Evolutionary conservation across 2,329 filamentous ascomycete species (phyloP).

Genomic region (Fusarium duplospermum): DNA sequence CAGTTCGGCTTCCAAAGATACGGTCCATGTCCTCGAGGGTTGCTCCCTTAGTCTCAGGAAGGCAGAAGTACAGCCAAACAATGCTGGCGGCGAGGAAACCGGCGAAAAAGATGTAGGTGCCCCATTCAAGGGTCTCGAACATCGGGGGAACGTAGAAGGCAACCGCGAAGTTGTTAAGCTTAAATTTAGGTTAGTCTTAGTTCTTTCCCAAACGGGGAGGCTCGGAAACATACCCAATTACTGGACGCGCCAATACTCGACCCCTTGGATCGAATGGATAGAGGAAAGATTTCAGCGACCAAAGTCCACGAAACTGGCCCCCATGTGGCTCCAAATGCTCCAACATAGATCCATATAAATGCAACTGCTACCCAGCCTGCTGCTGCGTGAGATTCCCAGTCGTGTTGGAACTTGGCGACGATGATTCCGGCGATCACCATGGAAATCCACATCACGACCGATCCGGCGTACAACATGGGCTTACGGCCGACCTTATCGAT

Average conservation of each 20-base stretch:
- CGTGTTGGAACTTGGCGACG: constrained; percentile 33
- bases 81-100: constrained; percentile 59
- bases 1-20: constrained; percentile 58
- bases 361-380: constrained; percentile 55
- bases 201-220: too few species aligned
- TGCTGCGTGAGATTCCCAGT: constrained; percentile 46
- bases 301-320: constrained; percentile 62
- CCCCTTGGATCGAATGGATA: constrained; percentile 58
- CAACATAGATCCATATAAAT: constrained; percentile 62
- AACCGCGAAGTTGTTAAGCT: constrained; percentile 59
- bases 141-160: constrained; percentile 59
- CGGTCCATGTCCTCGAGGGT: constrained; percentile 67
- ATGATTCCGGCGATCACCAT: constrained; percentile 35
- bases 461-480: constrained; percentile 52
- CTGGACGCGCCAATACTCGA: constrained; percentile 55
- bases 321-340: constrained; percentile 57
- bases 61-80: constrained; percentile 61
- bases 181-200: background rate
- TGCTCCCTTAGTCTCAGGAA: constrained; percentile 67
- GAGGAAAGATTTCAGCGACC: constrained; percentile 60
- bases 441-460: constrained; percentile 50
- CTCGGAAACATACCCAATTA: constrained; percentile 49
- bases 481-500: constrained; percentile 57
- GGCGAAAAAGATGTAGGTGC: constrained; percentile 69
- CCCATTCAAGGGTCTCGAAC: constrained; percentile 53